These are phyloP conservation scores for Aspergillus cavernicola DNA, from an alignment of 495 filamentous ascomycete species.

Conservation along the genomic window DNA sequence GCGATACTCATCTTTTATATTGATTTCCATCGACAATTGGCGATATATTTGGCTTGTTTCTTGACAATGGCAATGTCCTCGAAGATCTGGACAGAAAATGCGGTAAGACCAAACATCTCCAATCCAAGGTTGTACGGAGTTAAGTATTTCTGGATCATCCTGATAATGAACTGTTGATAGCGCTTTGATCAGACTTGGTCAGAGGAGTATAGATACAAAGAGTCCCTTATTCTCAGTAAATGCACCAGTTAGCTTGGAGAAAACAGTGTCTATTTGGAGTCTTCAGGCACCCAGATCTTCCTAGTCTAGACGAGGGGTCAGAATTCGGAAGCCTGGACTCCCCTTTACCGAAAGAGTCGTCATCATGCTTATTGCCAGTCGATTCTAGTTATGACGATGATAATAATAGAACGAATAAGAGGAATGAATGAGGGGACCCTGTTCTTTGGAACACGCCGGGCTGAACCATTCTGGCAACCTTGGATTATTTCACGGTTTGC, in stretches of 20 bases:
- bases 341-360: slow-evolving; percentile 14
- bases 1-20: not conserved
- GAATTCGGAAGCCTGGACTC: slow-evolving; percentile 17
- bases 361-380: slow-evolving; percentile 1
- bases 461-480: slow-evolving; percentile 17
- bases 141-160: no score
- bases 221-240: no score
- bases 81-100: slow-evolving; percentile 8
- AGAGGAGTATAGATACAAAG: no score
- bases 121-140: no score
- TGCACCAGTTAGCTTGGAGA: no score
- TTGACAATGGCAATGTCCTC: not conserved
- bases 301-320: slow-evolving; percentile 6
- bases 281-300: not conserved
- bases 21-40: not conserved
- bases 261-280: not conserved
- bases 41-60: not conserved
- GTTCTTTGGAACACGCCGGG: slow-evolving; percentile 15
- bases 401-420: slow-evolving; percentile 14
- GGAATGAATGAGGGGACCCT: slow-evolving; percentile 7
- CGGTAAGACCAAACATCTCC: slow-evolving; percentile 6
- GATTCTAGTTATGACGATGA: slow-evolving; percentile 2
- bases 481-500: slow-evolving; percentile 17
- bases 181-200: no score
- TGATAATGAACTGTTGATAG: not conserved